Evolutionary conservation across 495 filamentous ascomycete genomes (phyloP), one percentile per base, ranked within the genome.

Genomic region (Aspergillus leporis): DNA sequence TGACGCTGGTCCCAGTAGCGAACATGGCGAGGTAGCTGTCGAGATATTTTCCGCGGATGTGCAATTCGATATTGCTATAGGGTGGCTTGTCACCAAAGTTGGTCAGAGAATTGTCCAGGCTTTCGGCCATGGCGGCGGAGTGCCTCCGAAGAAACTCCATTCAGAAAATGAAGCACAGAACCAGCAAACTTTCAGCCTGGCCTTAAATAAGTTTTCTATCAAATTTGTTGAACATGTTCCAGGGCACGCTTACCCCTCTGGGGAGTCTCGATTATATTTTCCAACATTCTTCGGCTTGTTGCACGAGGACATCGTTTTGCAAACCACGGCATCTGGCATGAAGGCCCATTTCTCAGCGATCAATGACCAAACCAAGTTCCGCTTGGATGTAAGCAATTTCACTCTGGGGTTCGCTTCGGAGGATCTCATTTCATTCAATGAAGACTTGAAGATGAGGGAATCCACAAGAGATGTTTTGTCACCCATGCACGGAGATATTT

Each of bases 371-470:
- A 67, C 61, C 14, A 70, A 64, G 13, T 53, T 78, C 5, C 62
- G 64, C 14, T 59, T 78, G 8, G 51, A 70, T 48, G 65, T 93
- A 3, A 79, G 85, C 41, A 91, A 87, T 59, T 87, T 96, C 65
- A 75, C 68, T 0, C 84, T 97, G 54, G 90, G 89, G 9, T 91
- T 90, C 70, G 81, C 82, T 7, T 81, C 84, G n/a, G 87, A 88
- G 30, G 78, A 86, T 59, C 84, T 96, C 31, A 70, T 96, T 51
- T 89, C 88, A 22, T 97, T 97, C 61, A 84, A 83, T 61, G 71
- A 80, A 41, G 77, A 78, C 18, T 69, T 85, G 59, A 84, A 83
- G 63, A 84, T 94, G 85, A 83, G 86, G 51, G 82, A 89, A 58
- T 93, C 91, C 18, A 81, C 86, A 10, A 80, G 83, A 61, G 86